A percentile compares a stretch with the other conserved stretches of the same genome.
phyloP scores from a whole-genome alignment of 1,139 yeast species.

The Hansenula lynferdii region DNA sequence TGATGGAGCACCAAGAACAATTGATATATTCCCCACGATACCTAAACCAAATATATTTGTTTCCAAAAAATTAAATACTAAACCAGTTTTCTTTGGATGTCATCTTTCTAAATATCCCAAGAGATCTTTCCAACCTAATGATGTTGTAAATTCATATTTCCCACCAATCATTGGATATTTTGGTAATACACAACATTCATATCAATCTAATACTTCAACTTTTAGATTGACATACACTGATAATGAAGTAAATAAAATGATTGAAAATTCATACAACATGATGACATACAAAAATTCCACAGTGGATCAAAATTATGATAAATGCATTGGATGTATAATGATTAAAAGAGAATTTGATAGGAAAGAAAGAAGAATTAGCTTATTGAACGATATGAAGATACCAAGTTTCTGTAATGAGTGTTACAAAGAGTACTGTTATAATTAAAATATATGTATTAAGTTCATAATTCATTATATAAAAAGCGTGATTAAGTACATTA shows the following conservation, averaged over 20 bases:
- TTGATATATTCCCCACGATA: slow-evolving; percentile 23
- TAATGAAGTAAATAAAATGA: slow-evolving; percentile 39
- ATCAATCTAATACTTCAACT: slow-evolving; percentile 52
- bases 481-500: too few relatives aligned
- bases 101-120: slow-evolving; percentile 27
- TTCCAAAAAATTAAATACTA: slow-evolving; percentile 25
- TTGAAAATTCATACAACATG: slow-evolving; percentile 46
- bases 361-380: slow-evolving; percentile 18
- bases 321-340: slow-evolving; percentile 57
- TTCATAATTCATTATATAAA: too few relatives aligned
- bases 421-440: slow-evolving; percentile 34
- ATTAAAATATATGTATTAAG: slow-evolving; percentile 7
- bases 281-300: slow-evolving; percentile 44
- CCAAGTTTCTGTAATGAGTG: slow-evolving; percentile 33
- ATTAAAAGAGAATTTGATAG: slow-evolving; percentile 52
- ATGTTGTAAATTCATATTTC: slow-evolving; percentile 20
- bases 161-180: slow-evolving; percentile 56
- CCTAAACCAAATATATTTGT: slow-evolving; percentile 29
- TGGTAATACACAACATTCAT: slow-evolving; percentile 39
- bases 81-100: slow-evolving; percentile 57
- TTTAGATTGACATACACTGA: slow-evolving; percentile 47
- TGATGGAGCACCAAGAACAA: slow-evolving; percentile 11
- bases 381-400: slow-evolving; percentile 20
- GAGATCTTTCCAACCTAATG: slow-evolving; percentile 3
- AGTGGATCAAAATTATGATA: slow-evolving; percentile 32